A percentile compares a stretch with the other conserved stretches of the same genome.
These are phyloP conservation scores for Boechera retrofracta DNA, from an alignment of 345 rosid species.

Conservation along the genomic window DNA sequence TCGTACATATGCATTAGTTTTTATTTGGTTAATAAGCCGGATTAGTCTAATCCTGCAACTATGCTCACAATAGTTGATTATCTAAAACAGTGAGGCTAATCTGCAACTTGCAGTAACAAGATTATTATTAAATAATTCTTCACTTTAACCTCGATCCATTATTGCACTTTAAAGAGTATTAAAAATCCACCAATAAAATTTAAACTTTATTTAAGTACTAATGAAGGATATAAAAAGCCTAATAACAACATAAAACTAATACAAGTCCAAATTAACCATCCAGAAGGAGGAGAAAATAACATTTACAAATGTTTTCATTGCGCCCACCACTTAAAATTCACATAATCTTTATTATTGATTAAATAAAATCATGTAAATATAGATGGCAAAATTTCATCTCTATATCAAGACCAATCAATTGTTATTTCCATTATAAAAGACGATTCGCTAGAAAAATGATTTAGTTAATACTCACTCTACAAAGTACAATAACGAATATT, in stretches of 20 bases:
- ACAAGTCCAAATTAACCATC: not conserved
- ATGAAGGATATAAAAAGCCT: not conserved
- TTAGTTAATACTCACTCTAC: conserved; percentile 1
- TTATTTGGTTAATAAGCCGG: not conserved
- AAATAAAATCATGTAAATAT: not conserved
- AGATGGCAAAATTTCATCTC: not conserved
- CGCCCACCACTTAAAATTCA: not conserved
- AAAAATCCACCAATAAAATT: not conserved
- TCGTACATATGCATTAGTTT: not conserved
- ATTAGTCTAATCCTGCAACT: not conserved
- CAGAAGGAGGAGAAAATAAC: not conserved
- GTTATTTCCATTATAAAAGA: not conserved
- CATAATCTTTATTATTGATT: not conserved
- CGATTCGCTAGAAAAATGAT: not conserved
- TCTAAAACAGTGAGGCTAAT: not conserved
- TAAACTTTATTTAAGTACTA: conserved; percentile 3
- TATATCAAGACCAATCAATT: not conserved
- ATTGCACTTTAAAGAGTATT: conserved; percentile 2
- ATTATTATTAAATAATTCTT: not conserved
- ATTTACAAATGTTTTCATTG: not conserved
- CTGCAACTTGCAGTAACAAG: conserved; percentile 5
- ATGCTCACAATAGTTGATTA: not conserved
- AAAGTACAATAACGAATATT: not conserved
- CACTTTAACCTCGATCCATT: conserved; percentile 3
- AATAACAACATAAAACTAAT: not conserved